Percentiles rank a stretch among this genome's conserved stretches.
phyloP scores from a whole-genome alignment of 2,329 filamentous ascomycete genomes.

The Sarocladiaceae sp. region DNA sequence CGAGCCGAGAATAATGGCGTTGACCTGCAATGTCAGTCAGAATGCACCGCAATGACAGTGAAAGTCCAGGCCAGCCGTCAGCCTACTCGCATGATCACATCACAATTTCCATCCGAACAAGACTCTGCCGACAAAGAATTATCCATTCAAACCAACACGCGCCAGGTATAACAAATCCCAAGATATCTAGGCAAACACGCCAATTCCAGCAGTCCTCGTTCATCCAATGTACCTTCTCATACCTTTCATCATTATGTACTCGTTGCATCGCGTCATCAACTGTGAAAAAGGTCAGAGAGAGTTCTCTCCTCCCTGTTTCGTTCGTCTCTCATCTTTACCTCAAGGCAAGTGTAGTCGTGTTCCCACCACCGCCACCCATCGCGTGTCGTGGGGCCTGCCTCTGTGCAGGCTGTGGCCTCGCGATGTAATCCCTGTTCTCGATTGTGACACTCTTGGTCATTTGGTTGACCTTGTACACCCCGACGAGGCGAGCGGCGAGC shows the following conservation, averaged over 20 bases:
- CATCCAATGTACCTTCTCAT: no score
- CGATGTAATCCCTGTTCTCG: slow-evolving; percentile 76
- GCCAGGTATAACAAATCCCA: not conserved
- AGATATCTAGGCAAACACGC: slow-evolving; percentile 3
- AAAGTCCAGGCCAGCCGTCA: not conserved
- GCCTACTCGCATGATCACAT: not conserved
- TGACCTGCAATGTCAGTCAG: not conserved
- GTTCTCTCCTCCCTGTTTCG: not conserved
- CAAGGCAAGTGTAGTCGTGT: slow-evolving; percentile 31
- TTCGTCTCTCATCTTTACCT: slow-evolving; percentile 19
- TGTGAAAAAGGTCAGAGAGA: slow-evolving; percentile 9
- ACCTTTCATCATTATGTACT: no score
- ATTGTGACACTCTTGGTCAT: slow-evolving; percentile 94
- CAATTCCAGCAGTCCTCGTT: no score
- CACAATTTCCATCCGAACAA: not conserved
- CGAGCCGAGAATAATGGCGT: not conserved
- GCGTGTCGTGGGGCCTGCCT: slow-evolving; percentile 1
- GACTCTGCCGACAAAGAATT: not conserved
- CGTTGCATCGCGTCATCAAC: slow-evolving; percentile 9
- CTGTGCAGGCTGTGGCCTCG: slow-evolving; percentile 23
- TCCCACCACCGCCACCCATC: slow-evolving; percentile 17
- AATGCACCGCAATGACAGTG: no score
- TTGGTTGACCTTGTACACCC: slow-evolving; percentile 99
- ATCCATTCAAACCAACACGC: not conserved
- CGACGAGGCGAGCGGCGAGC: slow-evolving; percentile 88